Conservation (phyloP, 768 basidiomycete genomes). For the Guyanaporus albipodus region DNA sequence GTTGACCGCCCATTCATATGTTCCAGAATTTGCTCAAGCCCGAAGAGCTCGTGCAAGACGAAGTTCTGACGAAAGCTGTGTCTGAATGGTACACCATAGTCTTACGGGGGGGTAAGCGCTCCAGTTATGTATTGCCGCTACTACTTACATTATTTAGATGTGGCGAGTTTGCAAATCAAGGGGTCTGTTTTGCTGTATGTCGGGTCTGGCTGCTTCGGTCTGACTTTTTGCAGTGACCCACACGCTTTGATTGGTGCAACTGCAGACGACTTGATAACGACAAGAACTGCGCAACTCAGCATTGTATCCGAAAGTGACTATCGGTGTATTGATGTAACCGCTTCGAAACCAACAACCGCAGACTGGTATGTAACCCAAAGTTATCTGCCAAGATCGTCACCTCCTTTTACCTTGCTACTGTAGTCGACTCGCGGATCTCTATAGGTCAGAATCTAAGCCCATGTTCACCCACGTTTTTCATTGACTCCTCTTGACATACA, state of each 20-base stretch:
- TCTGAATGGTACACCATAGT: slow-evolving; percentile 11
- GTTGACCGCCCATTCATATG: not conserved
- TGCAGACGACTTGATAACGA: not conserved
- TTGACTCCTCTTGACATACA: slow-evolving; percentile 1
- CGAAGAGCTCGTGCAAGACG: slow-evolving; percentile 10
- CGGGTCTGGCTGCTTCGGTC: not conserved
- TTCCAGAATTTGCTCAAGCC: slow-evolving; percentile 9
- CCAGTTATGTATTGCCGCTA: not conserved
- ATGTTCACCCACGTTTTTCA: not conserved
- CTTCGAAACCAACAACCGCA: not conserved
- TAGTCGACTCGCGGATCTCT: slow-evolving; percentile 12
- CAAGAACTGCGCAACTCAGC: slow-evolving; percentile 5
- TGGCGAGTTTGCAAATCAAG: slow-evolving; percentile 16
- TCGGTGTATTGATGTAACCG: slow-evolving; percentile 14
- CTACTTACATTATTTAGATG: slow-evolving; percentile 12
- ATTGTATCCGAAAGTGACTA: slow-evolving; percentile 23
- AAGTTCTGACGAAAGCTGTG: slow-evolving; percentile 9
- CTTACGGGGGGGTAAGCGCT: slow-evolving; percentile 9
- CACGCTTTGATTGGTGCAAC: not conserved
- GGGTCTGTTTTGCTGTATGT: slow-evolving; percentile 6
- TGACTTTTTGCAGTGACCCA: slow-evolving; percentile 1
- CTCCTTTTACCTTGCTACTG: not conserved
- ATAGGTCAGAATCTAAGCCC: slow-evolving; percentile 11
- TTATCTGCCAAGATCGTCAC: not conserved
- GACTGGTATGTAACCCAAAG: slow-evolving; percentile 9